Evolutionary conservation across 257 asterid genomes (phyloP), one percentile per base, ranked within the genome.

Genomic region (Lycium barbarum): DNA sequence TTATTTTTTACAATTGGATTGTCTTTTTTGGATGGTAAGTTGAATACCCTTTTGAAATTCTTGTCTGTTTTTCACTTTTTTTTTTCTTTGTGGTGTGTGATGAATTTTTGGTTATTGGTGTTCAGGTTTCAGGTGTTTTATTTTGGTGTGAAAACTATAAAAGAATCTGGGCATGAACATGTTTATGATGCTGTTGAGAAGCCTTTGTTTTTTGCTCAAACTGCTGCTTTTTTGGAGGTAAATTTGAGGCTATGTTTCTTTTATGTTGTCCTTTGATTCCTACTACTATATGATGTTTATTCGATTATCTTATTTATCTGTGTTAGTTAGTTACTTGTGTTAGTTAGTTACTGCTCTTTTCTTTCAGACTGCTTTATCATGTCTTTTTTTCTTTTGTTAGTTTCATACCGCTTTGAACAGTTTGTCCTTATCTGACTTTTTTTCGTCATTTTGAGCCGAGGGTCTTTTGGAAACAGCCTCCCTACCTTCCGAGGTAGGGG

Each of bases 201-300:
- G 85, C 97, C 98, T 81, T 91, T 97, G 51, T 85, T 91, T 87
- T 90, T 90, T 83, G 95, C 98, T 22, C 98, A 95, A 84, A 88
- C 98, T 70, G 96, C 97, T 86, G 97, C 98, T 11, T 67, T 93
- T 13, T 88, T 96, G 87, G 99, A 94, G 88, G 90, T 87, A 67
- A 62, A 2, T 59, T 2, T 18, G 12, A 59, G 22, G 10, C 4
- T 18, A 58, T 1, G 4, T 58, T 58, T 58, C 65, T 58, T 0
- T 58, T 58, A 26, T 26, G 33, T 26, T 26, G 33, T 26, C 33
- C 33, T 26, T 26, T 26, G 33, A 26, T 26, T 26, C 33, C 33
- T 26, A 26, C 33, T 26, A 26, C 33, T 26, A 26, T 26, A 26
- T 26, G 33, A 26, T 26, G 33, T 26, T 26, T 26, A 26, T 26